Conservation (phyloP, 1,284 basidiomycete species). For the Rhodotorula sp. region DNA sequence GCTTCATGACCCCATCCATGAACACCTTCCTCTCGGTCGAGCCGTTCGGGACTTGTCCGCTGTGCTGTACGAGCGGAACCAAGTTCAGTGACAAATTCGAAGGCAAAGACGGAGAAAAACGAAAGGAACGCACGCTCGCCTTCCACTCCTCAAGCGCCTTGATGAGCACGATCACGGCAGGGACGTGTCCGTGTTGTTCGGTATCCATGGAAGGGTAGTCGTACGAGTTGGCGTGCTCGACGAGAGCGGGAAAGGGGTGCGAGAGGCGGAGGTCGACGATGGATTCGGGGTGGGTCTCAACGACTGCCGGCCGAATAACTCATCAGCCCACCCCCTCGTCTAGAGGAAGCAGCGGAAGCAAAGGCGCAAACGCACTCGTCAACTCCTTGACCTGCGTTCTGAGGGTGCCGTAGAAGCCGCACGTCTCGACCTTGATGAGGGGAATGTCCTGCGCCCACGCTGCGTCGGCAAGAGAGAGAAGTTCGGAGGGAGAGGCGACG, state of each 20-base stretch:
- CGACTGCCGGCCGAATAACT: slow-evolving; percentile 60
- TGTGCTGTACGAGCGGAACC: slow-evolving; percentile 56
- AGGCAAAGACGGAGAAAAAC: background rate
- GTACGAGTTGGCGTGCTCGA: slow-evolving; percentile 60
- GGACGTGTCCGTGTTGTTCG: slow-evolving; percentile 81
- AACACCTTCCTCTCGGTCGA: slow-evolving; percentile 74
- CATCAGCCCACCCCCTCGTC: too few species aligned
- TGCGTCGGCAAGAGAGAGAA: slow-evolving; percentile 57
- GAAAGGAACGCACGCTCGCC: slow-evolving; percentile 55
- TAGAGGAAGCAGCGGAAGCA: background rate
- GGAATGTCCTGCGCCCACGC: slow-evolving; percentile 57
- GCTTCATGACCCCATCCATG: slow-evolving; percentile 62
- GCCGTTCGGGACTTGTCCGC: slow-evolving; percentile 62
- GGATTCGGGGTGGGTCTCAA: slow-evolving; percentile 76
- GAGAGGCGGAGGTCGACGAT: slow-evolving; percentile 82
- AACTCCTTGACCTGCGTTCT: slow-evolving; percentile 83
- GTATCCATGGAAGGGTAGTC: slow-evolving; percentile 74
- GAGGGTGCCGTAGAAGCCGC: slow-evolving; percentile 85
- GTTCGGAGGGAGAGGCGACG: slow-evolving; percentile 49
- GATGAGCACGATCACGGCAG: slow-evolving; percentile 82
- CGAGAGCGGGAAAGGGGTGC: slow-evolving; percentile 77
- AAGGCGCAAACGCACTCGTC: slow-evolving; percentile 59
- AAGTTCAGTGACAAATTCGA: background rate
- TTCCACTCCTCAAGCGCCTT: slow-evolving; percentile 80
- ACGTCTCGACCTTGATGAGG: slow-evolving; percentile 72